These are phyloP conservation scores for Saturnispora zaruensis DNA, from an alignment of 805 yeast species.

Conservation along the genomic window DNA sequence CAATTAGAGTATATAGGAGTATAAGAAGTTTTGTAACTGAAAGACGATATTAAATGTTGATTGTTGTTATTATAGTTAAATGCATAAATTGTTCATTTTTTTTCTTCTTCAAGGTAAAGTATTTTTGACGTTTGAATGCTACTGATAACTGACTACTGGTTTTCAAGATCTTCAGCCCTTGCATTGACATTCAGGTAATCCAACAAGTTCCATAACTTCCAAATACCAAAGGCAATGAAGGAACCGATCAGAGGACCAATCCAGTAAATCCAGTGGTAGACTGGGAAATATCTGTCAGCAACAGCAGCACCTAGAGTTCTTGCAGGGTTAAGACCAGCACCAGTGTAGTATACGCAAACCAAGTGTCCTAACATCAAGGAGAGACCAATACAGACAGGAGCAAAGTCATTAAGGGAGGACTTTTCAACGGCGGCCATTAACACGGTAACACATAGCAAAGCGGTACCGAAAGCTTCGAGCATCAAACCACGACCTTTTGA, in stretches of 20 bases:
- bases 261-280: conserved; percentile 89
- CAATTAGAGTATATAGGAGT: not conserved
- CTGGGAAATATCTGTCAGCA: conserved; percentile 65
- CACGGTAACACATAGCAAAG: conserved; percentile 66
- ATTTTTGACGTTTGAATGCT: no score
- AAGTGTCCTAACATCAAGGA: conserved; percentile 76
- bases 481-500: conserved; percentile 70
- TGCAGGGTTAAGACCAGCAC: conserved; percentile 91
- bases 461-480: conserved; percentile 74
- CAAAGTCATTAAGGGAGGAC: conserved; percentile 64
- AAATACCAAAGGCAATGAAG: conserved; percentile 53
- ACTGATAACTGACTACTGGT: not conserved
- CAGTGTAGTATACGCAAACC: conserved; percentile 74
- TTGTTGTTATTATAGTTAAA: no score
- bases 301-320: conserved; percentile 69
- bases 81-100: not conserved
- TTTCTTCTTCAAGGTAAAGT: no score
- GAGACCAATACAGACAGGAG: conserved; percentile 78
- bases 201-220: conserved; percentile 50
- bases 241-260: conserved; percentile 78
- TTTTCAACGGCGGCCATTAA: conserved; percentile 79
- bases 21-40: not conserved
- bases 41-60: not conserved
- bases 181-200: not conserved
- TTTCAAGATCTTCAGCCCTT: conserved; percentile 1